These are phyloP conservation scores for Alternaria longipes DNA, from an alignment of 2,329 filamentous ascomycete genomes.

Conservation along the genomic window DNA sequence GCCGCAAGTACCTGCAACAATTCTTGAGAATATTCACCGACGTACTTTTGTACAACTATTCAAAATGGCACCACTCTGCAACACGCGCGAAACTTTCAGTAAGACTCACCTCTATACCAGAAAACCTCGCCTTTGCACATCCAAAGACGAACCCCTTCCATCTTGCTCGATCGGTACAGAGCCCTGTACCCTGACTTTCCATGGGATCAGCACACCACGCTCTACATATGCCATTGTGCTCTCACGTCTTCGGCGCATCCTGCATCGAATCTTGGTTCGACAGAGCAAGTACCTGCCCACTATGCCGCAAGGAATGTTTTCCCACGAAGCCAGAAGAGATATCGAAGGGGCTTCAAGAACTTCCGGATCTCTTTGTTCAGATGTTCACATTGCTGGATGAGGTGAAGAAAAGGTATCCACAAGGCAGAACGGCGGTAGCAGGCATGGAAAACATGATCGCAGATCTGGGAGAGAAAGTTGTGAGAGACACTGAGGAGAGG, in stretches of 20 bases:
- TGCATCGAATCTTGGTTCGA: conserved; percentile 9
- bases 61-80: conserved; percentile 1
- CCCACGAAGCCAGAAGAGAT: background rate
- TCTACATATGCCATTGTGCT: background rate
- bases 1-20: background rate
- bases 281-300: background rate
- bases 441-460: background rate
- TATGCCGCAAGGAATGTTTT: conserved; percentile 2
- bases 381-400: background rate
- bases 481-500: background rate
- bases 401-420: conserved; percentile 1
- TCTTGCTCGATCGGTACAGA: background rate
- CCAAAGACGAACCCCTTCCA: background rate
- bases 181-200: background rate
- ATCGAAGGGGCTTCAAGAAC: background rate
- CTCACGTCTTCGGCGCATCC: conserved; percentile 1
- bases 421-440: background rate
- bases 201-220: background rate
- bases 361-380: background rate
- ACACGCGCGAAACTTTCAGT: conserved; percentile 1
- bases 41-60: background rate
- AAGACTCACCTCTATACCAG: background rate
- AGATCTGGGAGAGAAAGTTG: background rate
- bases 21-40: background rate
- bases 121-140: too few relatives aligned